Evolutionary conservation across 2,329 filamentous ascomycete species (phyloP), one percentile per base, ranked within the genome.

Genomic region (Penicillium sp.): DNA sequence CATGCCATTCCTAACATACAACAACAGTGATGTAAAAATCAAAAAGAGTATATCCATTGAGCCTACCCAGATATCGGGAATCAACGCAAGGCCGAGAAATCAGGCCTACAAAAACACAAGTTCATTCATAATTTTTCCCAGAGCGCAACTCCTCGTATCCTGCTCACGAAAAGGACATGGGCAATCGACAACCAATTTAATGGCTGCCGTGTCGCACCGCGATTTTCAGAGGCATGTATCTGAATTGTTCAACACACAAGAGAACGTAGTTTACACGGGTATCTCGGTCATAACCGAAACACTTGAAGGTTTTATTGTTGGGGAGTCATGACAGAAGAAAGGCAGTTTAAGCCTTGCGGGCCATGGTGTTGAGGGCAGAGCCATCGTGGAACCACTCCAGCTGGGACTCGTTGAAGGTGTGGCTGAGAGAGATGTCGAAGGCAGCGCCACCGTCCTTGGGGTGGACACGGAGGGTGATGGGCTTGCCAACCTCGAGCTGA

Each of bases 351-450:
- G 68, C 56, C 60, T 74, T 72, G 86, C 94, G 95, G 66, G 93
- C 92, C 93, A 99, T 99, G 69, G 92, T 97, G 87, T 99, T 99
- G 65, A 99, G 84, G 53, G 94, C 94, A 72, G 88, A 92, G 66
- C 94, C 94, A 77, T 97, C 95, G 84, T 91, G 92, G 86, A 99
- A 99, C 94, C 94, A 99, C 81, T 97, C 89, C 61, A 99, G 88
- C 82, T 99, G 94, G 67, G 89, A 86, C 76, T 91, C 91, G 84
- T 99, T 99, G 88, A 96, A 99, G 64, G 94, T 99, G 82, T 99
- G 94, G 66, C 84, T 84, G 68, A 99, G 87, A 78, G 89, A 83
- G 68, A 96, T 74, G 63, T 97, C 88, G 78, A 90, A 97, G 26
- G 87, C 55, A 76, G 86, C 77, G 64, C 59, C 55, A 55, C 92